Evolutionary conservation across 257 asterid genomes (phyloP).

Genomic region (Solanum boliviense): DNA sequence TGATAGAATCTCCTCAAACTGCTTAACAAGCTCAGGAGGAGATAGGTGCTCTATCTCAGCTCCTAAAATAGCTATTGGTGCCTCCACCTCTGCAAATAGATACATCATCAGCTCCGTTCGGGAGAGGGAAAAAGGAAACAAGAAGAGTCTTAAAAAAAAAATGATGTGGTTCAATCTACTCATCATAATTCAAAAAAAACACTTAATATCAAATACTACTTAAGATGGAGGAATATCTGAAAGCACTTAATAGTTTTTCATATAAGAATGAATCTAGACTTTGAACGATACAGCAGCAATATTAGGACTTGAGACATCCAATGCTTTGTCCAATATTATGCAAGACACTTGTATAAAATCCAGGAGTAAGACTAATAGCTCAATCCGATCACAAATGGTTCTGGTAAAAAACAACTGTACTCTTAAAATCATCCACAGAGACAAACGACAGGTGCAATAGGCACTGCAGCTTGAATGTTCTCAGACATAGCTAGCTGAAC

Average conservation of each 20-base stretch:
- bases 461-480: background rate
- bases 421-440: background rate
- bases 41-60: slow-evolving; percentile 38
- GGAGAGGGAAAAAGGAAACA: background rate
- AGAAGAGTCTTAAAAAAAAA: background rate
- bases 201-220: background rate
- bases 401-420: background rate
- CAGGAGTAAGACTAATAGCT: background rate
- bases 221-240: background rate
- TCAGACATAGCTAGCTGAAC: background rate
- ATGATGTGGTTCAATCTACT: background rate
- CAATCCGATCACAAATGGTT: background rate
- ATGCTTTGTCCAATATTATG: background rate
- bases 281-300: background rate
- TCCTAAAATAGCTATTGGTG: slow-evolving; percentile 47
- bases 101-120: background rate
- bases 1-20: slow-evolving; percentile 36
- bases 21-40: slow-evolving; percentile 39
- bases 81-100: slow-evolving; percentile 31
- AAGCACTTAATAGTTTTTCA: background rate
- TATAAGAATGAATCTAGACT: background rate
- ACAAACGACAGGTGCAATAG: background rate
- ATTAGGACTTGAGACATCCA: background rate
- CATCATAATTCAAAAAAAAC: background rate
- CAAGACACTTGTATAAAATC: background rate